Evolutionary conservation across 1,284 basidiomycete species (phyloP).

Genomic region (Mycena citricolor): DNA sequence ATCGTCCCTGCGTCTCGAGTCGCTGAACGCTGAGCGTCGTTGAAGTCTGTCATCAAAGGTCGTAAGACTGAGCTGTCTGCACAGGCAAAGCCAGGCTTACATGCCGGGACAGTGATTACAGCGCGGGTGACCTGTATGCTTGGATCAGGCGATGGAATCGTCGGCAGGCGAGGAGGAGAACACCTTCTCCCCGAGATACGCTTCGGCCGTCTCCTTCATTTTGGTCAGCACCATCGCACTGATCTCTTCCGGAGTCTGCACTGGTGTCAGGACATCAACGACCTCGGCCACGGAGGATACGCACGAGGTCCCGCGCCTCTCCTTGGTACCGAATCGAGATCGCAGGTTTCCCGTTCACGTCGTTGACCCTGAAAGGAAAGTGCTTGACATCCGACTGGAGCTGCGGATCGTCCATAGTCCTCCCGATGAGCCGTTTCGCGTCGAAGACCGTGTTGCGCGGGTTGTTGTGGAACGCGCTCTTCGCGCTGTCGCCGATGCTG

Average conservation of each 20-base stretch:
- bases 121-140: constrained; percentile 94
- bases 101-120: constrained; percentile 97
- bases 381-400: constrained; percentile 83
- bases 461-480: constrained; percentile 83
- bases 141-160: background rate
- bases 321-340: constrained; percentile 87
- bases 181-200: constrained; percentile 87
- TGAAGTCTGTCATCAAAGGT: constrained; percentile 71
- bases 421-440: constrained; percentile 94
- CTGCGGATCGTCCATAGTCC: constrained; percentile 78
- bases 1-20: constrained; percentile 99
- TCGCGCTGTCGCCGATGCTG: constrained; percentile 77
- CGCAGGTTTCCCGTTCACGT: constrained; percentile 83
- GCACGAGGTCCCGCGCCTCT: constrained; percentile 41
- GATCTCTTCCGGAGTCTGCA: constrained; percentile 79
- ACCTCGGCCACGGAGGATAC: background rate
- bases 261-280: background rate
- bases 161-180: background rate
- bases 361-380: constrained; percentile 82
- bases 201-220: constrained; percentile 99
- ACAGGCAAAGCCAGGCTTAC: constrained; percentile 36
- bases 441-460: constrained; percentile 96
- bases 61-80: background rate
- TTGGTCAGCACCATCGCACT: constrained; percentile 94
- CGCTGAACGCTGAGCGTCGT: constrained; percentile 97